phyloP scores from a whole-genome alignment of 1,284 basidiomycete genomes.

The Ustilago xerochloae region DNA sequence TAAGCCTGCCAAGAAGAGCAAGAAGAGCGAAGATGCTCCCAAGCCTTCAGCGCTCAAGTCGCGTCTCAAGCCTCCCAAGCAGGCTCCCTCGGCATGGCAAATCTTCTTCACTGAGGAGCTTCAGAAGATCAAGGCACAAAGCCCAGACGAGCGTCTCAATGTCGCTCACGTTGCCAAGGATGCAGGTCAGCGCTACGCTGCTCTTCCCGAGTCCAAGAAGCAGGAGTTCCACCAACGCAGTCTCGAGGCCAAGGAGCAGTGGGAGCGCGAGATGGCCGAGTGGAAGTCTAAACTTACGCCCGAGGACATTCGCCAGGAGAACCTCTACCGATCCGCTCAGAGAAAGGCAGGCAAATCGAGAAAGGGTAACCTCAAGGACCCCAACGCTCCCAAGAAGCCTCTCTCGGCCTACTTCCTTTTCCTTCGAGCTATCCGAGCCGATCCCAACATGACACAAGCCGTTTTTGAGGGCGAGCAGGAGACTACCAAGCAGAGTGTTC shows the following conservation, averaged over 20 bases:
- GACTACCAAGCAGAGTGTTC: constrained; percentile 92
- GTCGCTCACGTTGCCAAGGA: constrained; percentile 96
- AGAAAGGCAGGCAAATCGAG: constrained; percentile 91
- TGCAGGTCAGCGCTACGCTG: constrained; percentile 88
- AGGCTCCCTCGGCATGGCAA: constrained; percentile 95
- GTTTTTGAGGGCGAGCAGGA: constrained; percentile 93
- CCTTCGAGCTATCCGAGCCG: constrained; percentile 73
- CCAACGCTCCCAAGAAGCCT: constrained; percentile 95
- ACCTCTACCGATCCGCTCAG: constrained; percentile 87
- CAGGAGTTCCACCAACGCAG: constrained; percentile 72
- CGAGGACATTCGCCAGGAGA: constrained; percentile 93
- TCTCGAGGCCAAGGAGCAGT: constrained; percentile 82
- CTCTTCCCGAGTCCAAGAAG: constrained; percentile 81
- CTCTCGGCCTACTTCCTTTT: constrained; percentile 95
- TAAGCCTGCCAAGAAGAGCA: constrained; percentile 46
- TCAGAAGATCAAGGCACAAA: constrained; percentile 77
- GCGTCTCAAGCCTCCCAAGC: constrained; percentile 83
- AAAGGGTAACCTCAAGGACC: constrained; percentile 94
- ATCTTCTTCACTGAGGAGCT: constrained; percentile 97
- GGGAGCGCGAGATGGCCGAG: constrained; percentile 80
- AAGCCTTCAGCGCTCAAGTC: constrained; percentile 70
- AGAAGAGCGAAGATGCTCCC: constrained; percentile 57
- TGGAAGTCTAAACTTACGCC: constrained; percentile 92
- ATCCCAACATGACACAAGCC: constrained; percentile 70
- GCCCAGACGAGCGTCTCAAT: constrained; percentile 77